phyloP scores from a whole-genome alignment of 2,329 filamentous ascomycete genomes.

The Ceratocystis papillata region DNA sequence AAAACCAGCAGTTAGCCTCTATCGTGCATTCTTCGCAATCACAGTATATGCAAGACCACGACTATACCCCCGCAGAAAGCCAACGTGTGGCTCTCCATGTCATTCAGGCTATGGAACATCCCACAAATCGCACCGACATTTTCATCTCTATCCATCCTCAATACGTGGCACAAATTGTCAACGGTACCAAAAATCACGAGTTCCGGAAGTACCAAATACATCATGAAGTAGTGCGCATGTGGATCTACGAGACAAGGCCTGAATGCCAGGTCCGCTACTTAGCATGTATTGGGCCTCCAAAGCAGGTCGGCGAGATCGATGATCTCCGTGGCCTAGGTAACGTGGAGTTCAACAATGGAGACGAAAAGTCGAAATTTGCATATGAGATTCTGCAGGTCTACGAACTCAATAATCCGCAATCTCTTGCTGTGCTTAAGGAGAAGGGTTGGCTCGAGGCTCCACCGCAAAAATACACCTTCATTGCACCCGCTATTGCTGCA shows the following conservation, averaged over 20 bases:
- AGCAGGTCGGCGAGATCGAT: slow-evolving; percentile 39
- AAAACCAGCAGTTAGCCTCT: slow-evolving; percentile 18
- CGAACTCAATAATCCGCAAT: slow-evolving; percentile 49
- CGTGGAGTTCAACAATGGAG: slow-evolving; percentile 40
- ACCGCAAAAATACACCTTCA: slow-evolving; percentile 43
- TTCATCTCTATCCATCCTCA: slow-evolving; percentile 42
- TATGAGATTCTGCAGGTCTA: slow-evolving; percentile 49
- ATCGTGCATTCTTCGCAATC: not conserved
- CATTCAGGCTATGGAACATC: slow-evolving; percentile 39
- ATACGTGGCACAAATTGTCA: slow-evolving; percentile 40
- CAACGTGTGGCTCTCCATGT: slow-evolving; percentile 43
- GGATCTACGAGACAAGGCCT: slow-evolving; percentile 46
- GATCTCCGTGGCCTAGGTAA: slow-evolving; percentile 41
- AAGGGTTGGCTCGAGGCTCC: slow-evolving; percentile 44
- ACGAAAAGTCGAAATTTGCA: slow-evolving; percentile 34
- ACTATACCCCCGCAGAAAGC: slow-evolving; percentile 30
- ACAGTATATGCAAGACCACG: not conserved
- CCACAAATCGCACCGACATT: slow-evolving; percentile 43
- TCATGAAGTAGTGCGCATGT: slow-evolving; percentile 46
- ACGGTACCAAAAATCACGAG: slow-evolving; percentile 44
- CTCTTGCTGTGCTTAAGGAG: slow-evolving; percentile 41
- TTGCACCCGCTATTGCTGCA: slow-evolving; percentile 48
- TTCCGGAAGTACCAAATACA: slow-evolving; percentile 48
- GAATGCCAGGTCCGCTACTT: slow-evolving; percentile 46
- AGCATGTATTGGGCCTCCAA: slow-evolving; percentile 42